Conservation (phyloP, 495 filamentous ascomycete genomes). For the Daldinia loculata region DNA sequence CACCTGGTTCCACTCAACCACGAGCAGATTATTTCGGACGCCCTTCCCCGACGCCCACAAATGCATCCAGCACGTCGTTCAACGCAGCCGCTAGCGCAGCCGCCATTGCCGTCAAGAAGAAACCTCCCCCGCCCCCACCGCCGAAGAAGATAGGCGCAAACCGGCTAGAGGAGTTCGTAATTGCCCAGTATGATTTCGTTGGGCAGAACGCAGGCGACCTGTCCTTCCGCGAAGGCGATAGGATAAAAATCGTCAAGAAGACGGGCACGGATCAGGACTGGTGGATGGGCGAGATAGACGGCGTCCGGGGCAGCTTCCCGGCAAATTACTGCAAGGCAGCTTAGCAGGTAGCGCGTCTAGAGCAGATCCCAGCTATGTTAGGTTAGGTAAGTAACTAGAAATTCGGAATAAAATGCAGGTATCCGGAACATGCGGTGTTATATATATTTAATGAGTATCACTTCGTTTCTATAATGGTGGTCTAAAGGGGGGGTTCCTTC, state of each 20-base stretch:
- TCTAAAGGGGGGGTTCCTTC: not conserved
- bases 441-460: constrained; percentile 1
- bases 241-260: constrained; percentile 83
- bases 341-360: constrained; percentile 7
- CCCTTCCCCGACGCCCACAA: constrained; percentile 51
- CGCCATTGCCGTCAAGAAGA: constrained; percentile 49
- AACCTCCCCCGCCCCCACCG: constrained; percentile 69
- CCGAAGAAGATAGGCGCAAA: constrained; percentile 60
- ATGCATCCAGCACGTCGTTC: constrained; percentile 46
- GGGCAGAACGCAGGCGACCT: constrained; percentile 79
- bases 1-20: constrained; percentile 38
- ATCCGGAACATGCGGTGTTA: not conserved
- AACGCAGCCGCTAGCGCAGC: constrained; percentile 42
- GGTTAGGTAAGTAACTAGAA: too few species aligned
- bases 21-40: constrained; percentile 64
- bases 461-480: not conserved
- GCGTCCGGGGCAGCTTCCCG: constrained; percentile 80
- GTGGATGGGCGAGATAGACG: constrained; percentile 91
- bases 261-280: constrained; percentile 90
- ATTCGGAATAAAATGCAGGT: not conserved
- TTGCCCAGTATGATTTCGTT: constrained; percentile 81
- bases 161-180: constrained; percentile 70
- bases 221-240: constrained; percentile 82
- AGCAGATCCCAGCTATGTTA: not conserved
- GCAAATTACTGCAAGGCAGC: constrained; percentile 79